phyloP scores from a whole-genome alignment of 2,329 filamentous ascomycete genomes.

The Xylariales sp. region DNA sequence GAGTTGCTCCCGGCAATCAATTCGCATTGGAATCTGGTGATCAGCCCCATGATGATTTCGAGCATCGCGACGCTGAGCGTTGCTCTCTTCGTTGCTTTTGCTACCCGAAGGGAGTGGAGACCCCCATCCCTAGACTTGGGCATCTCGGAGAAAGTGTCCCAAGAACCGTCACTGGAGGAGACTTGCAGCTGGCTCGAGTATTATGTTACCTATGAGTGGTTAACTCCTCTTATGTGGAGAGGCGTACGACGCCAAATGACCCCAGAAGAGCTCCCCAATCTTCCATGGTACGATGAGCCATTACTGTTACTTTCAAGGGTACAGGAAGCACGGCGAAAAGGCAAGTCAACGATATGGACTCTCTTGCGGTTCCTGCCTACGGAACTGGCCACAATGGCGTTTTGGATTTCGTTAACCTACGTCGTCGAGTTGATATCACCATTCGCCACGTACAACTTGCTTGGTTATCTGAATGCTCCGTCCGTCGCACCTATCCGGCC shows the following conservation, averaged over 20 bases:
- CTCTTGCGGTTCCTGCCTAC: slow-evolving; percentile 36
- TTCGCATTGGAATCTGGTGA: slow-evolving; percentile 24
- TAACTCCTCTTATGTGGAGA: slow-evolving; percentile 44
- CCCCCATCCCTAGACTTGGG: slow-evolving; percentile 36
- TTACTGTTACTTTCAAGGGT: slow-evolving; percentile 40
- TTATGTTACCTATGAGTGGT: slow-evolving; percentile 47
- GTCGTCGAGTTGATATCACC: slow-evolving; percentile 46
- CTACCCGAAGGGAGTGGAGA: slow-evolving; percentile 47
- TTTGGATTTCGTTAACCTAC: slow-evolving; percentile 34
- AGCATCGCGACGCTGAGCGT: slow-evolving; percentile 32
- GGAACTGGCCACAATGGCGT: slow-evolving; percentile 41
- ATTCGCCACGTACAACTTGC: slow-evolving; percentile 48
- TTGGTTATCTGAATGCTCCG: slow-evolving; percentile 46
- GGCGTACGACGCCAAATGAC: slow-evolving; percentile 40
- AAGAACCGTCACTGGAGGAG: slow-evolving; percentile 45
- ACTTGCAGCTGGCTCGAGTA: slow-evolving; percentile 49
- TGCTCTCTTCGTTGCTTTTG: slow-evolving; percentile 34
- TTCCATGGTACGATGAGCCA: slow-evolving; percentile 54
- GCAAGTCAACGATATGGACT: slow-evolving; percentile 41
- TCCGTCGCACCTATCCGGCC: slow-evolving; percentile 40
- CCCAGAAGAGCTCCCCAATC: slow-evolving; percentile 40
- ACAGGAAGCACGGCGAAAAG: slow-evolving; percentile 36
- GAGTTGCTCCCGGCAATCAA: slow-evolving; percentile 41
- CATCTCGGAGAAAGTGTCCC: slow-evolving; percentile 31
- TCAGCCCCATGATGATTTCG: slow-evolving; percentile 27